A percentile compares a stretch with the other conserved stretches of the same genome.
Conservation (phyloP, 306 rosid species). For the Vicia faba region DNA sequence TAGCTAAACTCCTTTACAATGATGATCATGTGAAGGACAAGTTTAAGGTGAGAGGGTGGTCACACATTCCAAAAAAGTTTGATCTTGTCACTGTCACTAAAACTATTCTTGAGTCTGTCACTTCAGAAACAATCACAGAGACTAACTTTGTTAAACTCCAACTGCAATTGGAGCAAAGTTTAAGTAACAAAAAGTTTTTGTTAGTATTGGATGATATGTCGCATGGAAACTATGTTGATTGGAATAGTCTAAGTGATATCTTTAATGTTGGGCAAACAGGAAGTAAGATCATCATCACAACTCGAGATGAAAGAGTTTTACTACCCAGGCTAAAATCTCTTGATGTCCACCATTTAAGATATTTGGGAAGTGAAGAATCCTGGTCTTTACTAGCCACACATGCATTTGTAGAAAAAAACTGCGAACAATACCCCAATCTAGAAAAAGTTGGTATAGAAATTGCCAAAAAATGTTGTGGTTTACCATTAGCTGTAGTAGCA, state of each 20-base stretch:
- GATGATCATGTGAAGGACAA: no score
- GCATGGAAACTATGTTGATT: conserved; percentile 38
- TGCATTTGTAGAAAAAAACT: conserved; percentile 20
- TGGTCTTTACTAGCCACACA: conserved; percentile 34
- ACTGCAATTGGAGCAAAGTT: conserved; percentile 31
- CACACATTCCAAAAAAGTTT: no score
- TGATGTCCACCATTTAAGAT: background rate
- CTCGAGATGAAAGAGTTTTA: no score
- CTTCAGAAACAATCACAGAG: background rate
- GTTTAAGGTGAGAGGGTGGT: no score
- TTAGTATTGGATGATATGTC: conserved; percentile 52
- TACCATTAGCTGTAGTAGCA: conserved; percentile 49
- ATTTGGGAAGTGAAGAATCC: no score
- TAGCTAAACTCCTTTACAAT: no score
- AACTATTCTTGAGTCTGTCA: conserved; percentile 32
- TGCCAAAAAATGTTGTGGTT: conserved; percentile 32
- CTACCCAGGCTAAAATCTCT: no score
- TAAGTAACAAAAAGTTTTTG: conserved; percentile 39
- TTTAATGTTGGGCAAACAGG: background rate
- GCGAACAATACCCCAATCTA: background rate
- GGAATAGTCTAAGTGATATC: conserved; percentile 35
- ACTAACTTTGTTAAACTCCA: conserved; percentile 15
- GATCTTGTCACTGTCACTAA: conserved; percentile 7
- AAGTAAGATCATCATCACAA: no score
- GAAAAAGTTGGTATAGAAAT: conserved; percentile 38